Conservation (phyloP, 2,329 filamentous ascomycete species). For the Scopulariopsis brevicaulis region DNA sequence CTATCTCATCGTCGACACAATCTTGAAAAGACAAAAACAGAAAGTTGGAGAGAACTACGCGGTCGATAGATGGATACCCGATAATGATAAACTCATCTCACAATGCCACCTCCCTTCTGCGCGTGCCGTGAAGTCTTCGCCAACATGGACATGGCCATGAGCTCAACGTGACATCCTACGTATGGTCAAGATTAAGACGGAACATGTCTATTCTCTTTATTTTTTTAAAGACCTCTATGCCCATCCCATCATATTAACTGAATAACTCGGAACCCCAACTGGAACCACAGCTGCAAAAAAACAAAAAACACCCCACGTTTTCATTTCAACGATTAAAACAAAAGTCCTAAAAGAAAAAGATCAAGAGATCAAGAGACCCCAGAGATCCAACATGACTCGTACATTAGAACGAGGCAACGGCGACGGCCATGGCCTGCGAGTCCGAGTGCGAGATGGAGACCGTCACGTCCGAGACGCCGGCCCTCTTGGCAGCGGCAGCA, state of each 20-base stretch:
- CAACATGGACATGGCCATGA: neutral
- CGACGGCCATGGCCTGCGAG: conserved; percentile 86
- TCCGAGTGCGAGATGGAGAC: conserved; percentile 97
- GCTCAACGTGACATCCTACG: neutral
- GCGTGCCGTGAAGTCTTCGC: neutral
- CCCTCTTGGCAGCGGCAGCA: conserved; percentile 69
- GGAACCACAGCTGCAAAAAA: neutral
- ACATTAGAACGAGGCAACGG: conserved; percentile 64
- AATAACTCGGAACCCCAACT: neutral
- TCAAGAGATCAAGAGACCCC: neutral
- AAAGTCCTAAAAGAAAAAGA: neutral
- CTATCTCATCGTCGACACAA: too few species aligned
- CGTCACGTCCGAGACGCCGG: conserved; percentile 76
- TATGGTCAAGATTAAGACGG: neutral
- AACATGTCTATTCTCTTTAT: neutral
- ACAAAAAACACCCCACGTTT: neutral
- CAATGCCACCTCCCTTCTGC: neutral
- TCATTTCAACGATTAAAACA: neutral
- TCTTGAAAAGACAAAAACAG: neutral
- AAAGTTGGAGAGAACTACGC: neutral
- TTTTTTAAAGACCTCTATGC: neutral
- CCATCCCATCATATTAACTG: neutral
- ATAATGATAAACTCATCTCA: neutral
- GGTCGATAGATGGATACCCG: neutral
- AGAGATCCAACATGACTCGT: neutral